Conservation (phyloP, 371 early-diverging fungal species). For the Mortierella sp. region DNA sequence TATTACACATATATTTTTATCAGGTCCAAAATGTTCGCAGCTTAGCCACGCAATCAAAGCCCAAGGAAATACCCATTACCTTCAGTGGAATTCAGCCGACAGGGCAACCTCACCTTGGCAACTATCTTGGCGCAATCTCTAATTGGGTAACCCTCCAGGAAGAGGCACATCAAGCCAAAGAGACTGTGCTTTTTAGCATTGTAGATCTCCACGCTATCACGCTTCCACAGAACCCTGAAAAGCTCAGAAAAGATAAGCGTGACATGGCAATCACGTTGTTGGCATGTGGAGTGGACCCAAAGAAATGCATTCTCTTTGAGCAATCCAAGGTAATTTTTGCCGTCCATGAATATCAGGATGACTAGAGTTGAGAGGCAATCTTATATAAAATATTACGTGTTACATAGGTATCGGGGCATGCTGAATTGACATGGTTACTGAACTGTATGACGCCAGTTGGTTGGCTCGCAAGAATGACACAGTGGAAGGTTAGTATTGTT, state of each 20-base stretch:
- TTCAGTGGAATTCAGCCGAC: slow-evolving; percentile 96
- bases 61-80: slow-evolving; percentile 49
- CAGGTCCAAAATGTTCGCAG: slow-evolving; percentile 2
- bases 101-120: slow-evolving; percentile 94
- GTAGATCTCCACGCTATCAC: slow-evolving; percentile 96
- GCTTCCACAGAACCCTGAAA: slow-evolving; percentile 78
- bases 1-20: not conserved
- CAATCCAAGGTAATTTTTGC: slow-evolving; percentile 70
- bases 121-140: slow-evolving; percentile 91
- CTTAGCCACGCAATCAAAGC: slow-evolving; percentile 13
- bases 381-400: not conserved
- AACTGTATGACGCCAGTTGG: slow-evolving; percentile 89
- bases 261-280: slow-evolving; percentile 83
- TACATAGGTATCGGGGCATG: slow-evolving; percentile 75
- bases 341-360: not conserved
- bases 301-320: slow-evolving; percentile 81
- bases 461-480: slow-evolving; percentile 94
- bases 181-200: slow-evolving; percentile 74
- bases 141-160: slow-evolving; percentile 90
- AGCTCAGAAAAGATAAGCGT: slow-evolving; percentile 70
- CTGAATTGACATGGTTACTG: slow-evolving; percentile 90
- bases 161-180: slow-evolving; percentile 55
- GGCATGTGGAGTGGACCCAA: slow-evolving; percentile 91
- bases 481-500: slow-evolving; percentile 83
- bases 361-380: not conserved